phyloP scores from a whole-genome alignment of 106 monocot genomes.

The Dendrobium officinale region DNA sequence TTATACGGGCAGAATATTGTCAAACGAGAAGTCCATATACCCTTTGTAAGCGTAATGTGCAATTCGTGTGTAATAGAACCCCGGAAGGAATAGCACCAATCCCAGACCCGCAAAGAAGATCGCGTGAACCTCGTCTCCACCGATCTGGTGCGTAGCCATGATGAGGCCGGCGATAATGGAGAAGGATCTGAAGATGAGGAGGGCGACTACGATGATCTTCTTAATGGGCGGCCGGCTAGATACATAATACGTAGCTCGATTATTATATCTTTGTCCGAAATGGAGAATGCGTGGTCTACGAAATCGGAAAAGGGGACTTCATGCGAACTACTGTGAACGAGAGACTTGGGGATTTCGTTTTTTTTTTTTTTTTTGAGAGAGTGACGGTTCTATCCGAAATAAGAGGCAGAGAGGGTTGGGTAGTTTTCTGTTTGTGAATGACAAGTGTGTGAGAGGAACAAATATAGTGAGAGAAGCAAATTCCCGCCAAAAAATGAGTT shows the following conservation, averaged over 20 bases:
- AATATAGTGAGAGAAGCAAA: no score
- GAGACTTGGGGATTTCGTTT: no score
- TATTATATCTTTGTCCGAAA: conserved; percentile 85
- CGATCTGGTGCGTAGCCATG: conserved; percentile 73
- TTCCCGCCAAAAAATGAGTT: no score
- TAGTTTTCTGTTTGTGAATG: no score
- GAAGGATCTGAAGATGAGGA: conserved; percentile 72
- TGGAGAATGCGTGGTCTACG: conserved; percentile 95
- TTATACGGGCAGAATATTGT: conserved; percentile 55
- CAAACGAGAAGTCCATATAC: conserved; percentile 69
- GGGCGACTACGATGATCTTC: conserved; percentile 71
- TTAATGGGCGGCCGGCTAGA: conserved; percentile 67
- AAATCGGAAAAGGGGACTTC: no score
- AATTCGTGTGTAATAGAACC: conserved; percentile 71
- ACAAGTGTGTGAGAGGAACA: no score
- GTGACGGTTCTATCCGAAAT: no score
- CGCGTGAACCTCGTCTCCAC: conserved; percentile 77
- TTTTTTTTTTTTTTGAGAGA: no score
- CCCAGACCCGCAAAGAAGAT: conserved; percentile 67
- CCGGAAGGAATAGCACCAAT: conserved; percentile 54
- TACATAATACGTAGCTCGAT: conserved; percentile 34
- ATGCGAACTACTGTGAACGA: no score
- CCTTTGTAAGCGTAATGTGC: conserved; percentile 73
- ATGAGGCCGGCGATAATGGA: conserved; percentile 45
- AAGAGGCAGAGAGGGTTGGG: no score